These are phyloP conservation scores for Coemansia sp. DNA, from an alignment of 192 early-diverging fungal species.

Conservation along the genomic window DNA sequence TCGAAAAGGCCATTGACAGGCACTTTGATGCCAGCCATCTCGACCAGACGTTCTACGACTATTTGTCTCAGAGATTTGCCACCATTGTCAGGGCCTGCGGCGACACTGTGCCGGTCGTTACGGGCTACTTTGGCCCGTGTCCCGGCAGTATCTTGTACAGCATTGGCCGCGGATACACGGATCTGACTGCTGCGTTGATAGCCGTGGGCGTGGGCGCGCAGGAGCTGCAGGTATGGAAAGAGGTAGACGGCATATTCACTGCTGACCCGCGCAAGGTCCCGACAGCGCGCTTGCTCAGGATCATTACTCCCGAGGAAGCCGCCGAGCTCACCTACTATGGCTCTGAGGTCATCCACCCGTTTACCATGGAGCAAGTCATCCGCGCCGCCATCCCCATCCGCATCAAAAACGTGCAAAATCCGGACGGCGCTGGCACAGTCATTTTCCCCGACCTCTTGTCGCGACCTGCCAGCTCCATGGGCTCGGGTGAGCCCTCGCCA, in stretches of 20 bases:
- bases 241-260: slow-evolving; percentile 99
- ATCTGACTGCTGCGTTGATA: slow-evolving; percentile 91
- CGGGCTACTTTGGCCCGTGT: slow-evolving; percentile 96
- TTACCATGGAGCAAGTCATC: slow-evolving; percentile 99
- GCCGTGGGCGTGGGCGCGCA: slow-evolving; percentile 85
- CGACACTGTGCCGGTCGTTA: slow-evolving; percentile 84
- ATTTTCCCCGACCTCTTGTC: slow-evolving; percentile 80
- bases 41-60: slow-evolving; percentile 97
- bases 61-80: slow-evolving; percentile 70
- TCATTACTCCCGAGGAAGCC: slow-evolving; percentile 97
- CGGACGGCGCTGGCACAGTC: slow-evolving; percentile 86
- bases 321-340: slow-evolving; percentile 98
- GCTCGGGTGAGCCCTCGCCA: slow-evolving; percentile 53
- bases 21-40: slow-evolving; percentile 76
- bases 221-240: slow-evolving; percentile 99
- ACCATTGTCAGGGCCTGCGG: slow-evolving; percentile 59
- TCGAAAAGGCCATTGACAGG: slow-evolving; percentile 80
- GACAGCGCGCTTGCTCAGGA: slow-evolving; percentile 75
- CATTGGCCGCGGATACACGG: slow-evolving; percentile 97
- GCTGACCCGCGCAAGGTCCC: slow-evolving; percentile 97
- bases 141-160: slow-evolving; percentile 87
- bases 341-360: slow-evolving; percentile 94
- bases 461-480: slow-evolving; percentile 53
- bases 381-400: slow-evolving; percentile 94
- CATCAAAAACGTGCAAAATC: slow-evolving; percentile 98